Evolutionary conservation across 2,329 filamentous ascomycete species (phyloP), one percentile per base, ranked within the genome.

Genomic region (Botrytis fabae): DNA sequence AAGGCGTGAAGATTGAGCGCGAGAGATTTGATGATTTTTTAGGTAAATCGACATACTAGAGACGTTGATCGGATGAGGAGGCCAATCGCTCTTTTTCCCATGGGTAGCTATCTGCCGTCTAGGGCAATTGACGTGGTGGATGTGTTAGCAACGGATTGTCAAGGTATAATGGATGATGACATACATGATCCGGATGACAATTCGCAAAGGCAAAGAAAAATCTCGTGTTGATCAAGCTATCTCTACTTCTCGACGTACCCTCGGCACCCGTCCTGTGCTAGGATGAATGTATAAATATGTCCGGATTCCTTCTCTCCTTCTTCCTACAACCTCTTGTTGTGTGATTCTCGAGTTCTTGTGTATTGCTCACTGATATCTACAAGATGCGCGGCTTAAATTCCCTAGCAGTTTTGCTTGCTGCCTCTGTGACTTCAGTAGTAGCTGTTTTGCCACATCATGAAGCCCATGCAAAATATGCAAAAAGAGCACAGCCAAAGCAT

Each of bases 381-480:
- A 68, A 42, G 62, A 72, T 72, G 70, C 62, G 48, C 9, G 54
- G 62, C 54, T 44, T 72, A 14, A 59, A 46, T 68, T 59, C 38
- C 32, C 48, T 72, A 63, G 68, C 54, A 35, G 28, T 73, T 12
- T 57, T 51, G n/a, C 64, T 73, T 63, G 71, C 64, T 35, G 54
- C 65, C 32, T 69, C 65, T 40, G 57, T 44, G 25, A 46, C 54
- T 62, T 40, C 60, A 7, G 51, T 62, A 28, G 38, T 61, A 35
- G 71, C 42, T 1, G 6, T 46, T 42, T 14, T 59, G 20, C 65
- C 65, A 20, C 32, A 61, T 54, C 71, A 73, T 48, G 64, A 40
- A 40, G 46, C 44, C 1, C 71, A 73, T 69, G 54, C 54, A 25
- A 73, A 73, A 54, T 73, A 69, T 42, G 70, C 22, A n/a, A 73